phyloP scores from a whole-genome alignment of 2,329 filamentous ascomycete genomes.

The Fusarium proliferatum region DNA sequence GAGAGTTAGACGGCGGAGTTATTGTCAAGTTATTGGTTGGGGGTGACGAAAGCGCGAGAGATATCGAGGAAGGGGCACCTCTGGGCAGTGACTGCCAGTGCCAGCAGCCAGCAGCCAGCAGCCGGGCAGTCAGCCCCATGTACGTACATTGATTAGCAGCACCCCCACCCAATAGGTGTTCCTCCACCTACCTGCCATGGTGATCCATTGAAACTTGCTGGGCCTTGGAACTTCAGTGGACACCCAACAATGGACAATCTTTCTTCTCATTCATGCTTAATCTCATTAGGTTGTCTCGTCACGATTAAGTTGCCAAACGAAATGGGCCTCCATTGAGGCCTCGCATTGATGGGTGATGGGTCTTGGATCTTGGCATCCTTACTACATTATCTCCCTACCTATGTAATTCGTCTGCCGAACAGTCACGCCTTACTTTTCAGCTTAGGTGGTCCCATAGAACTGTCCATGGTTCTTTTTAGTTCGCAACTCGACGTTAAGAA shows the following conservation, averaged over 20 bases:
- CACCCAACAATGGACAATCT: neutral
- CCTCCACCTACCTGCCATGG: neutral
- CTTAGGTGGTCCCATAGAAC: neutral
- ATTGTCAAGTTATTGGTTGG: conserved; percentile 40
- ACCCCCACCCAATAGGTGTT: neutral
- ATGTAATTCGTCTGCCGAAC: neutral
- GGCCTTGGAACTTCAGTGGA: conserved; percentile 28
- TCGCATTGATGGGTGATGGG: neutral
- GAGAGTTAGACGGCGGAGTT: conserved; percentile 37
- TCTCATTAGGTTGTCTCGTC: neutral
- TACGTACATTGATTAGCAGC: conserved; percentile 13
- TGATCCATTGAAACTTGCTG: conserved; percentile 4
- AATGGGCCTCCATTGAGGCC: conserved; percentile 8
- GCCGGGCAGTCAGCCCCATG: neutral
- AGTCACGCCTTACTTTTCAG: neutral
- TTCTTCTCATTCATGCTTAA: conserved; percentile 26
- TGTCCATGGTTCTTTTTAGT: neutral
- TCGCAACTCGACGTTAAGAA: neutral
- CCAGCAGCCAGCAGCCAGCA: conserved; percentile 1
- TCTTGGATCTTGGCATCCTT: neutral
- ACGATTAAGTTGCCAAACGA: neutral
- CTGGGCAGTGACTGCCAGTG: conserved; percentile 11
- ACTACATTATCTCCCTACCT: neutral
- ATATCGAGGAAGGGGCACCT: conserved; percentile 30
- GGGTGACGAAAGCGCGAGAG: conserved; percentile 50